These are phyloP conservation scores for Sequoiadendron giganteum DNA, from an alignment of 75 land plant species.

Conservation along the genomic window DNA sequence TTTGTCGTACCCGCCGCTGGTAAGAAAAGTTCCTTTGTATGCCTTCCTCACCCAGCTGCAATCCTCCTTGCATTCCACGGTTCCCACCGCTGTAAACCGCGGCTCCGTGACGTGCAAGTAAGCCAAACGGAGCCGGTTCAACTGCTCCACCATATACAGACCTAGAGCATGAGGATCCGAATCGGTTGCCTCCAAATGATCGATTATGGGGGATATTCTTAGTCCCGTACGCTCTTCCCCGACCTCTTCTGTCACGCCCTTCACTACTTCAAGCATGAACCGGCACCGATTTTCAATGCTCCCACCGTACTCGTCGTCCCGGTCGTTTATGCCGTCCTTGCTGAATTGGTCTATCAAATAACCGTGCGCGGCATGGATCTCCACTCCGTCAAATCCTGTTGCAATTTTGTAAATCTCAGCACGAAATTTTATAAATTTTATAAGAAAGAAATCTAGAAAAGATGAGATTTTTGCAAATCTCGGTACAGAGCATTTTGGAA, in stretches of 20 bases:
- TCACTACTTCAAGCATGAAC: conserved; percentile 50
- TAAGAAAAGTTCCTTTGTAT: conserved; percentile 46
- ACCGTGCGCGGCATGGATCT: no score
- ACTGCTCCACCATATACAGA: conserved; percentile 33
- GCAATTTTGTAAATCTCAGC: no score
- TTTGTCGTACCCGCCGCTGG: conserved; percentile 60
- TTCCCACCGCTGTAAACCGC: conserved; percentile 50
- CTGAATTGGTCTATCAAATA: no score
- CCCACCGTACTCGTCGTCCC: no score
- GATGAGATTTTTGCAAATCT: no score
- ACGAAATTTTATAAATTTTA: no score
- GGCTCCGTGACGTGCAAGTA: conserved; percentile 78
- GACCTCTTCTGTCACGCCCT: conserved; percentile 38
- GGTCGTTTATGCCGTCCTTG: no score
- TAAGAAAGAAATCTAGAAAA: no score
- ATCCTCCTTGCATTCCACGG: background rate
- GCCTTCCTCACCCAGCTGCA: conserved; percentile 24
- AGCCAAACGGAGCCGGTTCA: conserved; percentile 44
- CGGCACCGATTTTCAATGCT: no score
- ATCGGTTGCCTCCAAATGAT: conserved; percentile 67
- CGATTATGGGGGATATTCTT: conserved; percentile 68
- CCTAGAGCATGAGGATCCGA: conserved; percentile 58
- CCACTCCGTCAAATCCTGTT: no score
- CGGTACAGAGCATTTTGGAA: no score
- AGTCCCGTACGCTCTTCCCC: conserved; percentile 51